These are phyloP conservation scores for Cyberlindnera sargentensis DNA, from an alignment of 805 yeast species.

Conservation along the genomic window DNA sequence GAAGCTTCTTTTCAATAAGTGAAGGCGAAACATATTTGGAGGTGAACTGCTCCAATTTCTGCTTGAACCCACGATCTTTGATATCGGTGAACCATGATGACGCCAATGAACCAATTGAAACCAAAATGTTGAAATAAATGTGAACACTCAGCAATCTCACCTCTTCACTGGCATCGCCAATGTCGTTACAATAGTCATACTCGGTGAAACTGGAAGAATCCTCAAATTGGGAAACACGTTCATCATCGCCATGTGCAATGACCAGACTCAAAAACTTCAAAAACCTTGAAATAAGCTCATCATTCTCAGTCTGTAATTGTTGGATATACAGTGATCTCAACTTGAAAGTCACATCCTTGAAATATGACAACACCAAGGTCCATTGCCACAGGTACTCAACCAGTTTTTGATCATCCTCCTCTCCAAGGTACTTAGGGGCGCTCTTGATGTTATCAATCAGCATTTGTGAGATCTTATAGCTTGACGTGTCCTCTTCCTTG, in stretches of 20 bases:
- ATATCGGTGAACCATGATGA: slow-evolving; percentile 68
- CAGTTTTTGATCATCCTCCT: slow-evolving; percentile 29
- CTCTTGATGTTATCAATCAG: slow-evolving; percentile 31
- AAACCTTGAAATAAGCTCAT: slow-evolving; percentile 39
- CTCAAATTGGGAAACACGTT: slow-evolving; percentile 16
- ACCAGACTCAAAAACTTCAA: slow-evolving; percentile 49
- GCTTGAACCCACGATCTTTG: slow-evolving; percentile 58
- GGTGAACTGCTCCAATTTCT: slow-evolving; percentile 56
- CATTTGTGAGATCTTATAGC: slow-evolving; percentile 24
- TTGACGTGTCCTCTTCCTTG: slow-evolving; percentile 23
- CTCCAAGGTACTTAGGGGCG: slow-evolving; percentile 31
- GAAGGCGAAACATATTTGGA: slow-evolving; percentile 55
- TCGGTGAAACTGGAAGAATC: slow-evolving; percentile 20
- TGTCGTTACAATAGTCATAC: slow-evolving; percentile 9
- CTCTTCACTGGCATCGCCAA: slow-evolving; percentile 9
- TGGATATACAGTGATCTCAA: slow-evolving; percentile 54
- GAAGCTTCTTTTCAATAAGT: slow-evolving; percentile 51
- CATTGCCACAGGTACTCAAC: slow-evolving; percentile 58
- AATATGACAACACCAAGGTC: slow-evolving; percentile 54
- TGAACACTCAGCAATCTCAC: slow-evolving; percentile 40
- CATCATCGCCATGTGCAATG: slow-evolving; percentile 31
- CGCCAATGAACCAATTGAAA: slow-evolving; percentile 46
- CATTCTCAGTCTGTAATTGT: slow-evolving; percentile 40
- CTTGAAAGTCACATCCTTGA: slow-evolving; percentile 56
- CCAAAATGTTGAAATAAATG: slow-evolving; percentile 42